Conservation (phyloP, 1,284 basidiomycete genomes). For the Trichosporon ovoides region DNA sequence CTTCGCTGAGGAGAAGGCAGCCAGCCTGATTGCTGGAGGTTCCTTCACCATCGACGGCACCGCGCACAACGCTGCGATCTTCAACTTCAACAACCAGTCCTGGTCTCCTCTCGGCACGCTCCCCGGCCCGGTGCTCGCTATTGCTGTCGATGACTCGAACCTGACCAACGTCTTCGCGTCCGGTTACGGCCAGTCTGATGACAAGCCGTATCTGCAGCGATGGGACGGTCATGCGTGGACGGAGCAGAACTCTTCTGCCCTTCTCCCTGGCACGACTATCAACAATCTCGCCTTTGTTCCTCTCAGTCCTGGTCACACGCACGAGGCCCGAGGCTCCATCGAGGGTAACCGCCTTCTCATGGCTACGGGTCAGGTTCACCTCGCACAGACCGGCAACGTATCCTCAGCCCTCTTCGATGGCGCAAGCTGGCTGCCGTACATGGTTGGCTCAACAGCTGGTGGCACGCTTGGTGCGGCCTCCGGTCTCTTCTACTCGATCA, state of each 20-base stretch:
- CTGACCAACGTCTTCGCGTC: conserved; percentile 81
- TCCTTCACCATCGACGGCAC: conserved; percentile 61
- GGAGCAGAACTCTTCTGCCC: conserved; percentile 54
- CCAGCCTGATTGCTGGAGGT: conserved; percentile 65
- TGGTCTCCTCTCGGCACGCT: conserved; percentile 66
- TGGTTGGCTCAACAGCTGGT: conserved; percentile 62
- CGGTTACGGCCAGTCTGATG: conserved; percentile 64
- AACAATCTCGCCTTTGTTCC: conserved; percentile 88
- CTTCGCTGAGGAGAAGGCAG: conserved; percentile 51
- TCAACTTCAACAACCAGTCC: conserved; percentile 61
- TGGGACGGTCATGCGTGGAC: conserved; percentile 77
- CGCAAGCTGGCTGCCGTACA: conserved; percentile 72
- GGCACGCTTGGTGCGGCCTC: conserved; percentile 70
- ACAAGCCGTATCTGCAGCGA: conserved; percentile 65
- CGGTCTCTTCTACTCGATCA: conserved; percentile 73
- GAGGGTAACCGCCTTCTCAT: conserved; percentile 83
- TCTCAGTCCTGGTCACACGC: conserved; percentile 57
- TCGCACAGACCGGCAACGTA: conserved; percentile 65
- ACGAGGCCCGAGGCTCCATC: conserved; percentile 56
- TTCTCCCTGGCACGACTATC: conserved; percentile 51
- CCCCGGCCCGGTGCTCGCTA: conserved; percentile 82
- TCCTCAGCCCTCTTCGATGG: conserved; percentile 88
- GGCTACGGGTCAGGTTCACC: conserved; percentile 73
- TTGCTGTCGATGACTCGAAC: conserved; percentile 78
- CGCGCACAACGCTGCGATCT: conserved; percentile 65